Evolutionary conservation across 1,139 yeast species (phyloP).

Genomic region (Pichia sp.): DNA sequence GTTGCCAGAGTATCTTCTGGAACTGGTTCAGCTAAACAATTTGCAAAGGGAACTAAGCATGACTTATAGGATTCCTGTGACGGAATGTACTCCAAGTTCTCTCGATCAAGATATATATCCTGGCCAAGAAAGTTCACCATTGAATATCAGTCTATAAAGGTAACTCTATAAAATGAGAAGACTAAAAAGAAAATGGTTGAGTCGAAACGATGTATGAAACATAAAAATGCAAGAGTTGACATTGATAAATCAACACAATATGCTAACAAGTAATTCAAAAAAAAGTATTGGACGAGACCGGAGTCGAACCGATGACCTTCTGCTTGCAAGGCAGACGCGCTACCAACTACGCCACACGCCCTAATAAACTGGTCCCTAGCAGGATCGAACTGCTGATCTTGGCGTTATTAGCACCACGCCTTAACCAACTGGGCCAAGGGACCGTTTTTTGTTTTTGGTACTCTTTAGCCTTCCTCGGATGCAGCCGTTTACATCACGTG

Average conservation of each 20-base stretch:
- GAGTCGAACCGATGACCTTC: constrained; percentile 64
- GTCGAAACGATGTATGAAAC: not conserved
- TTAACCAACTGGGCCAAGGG: constrained; percentile 91
- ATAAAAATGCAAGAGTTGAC: not conserved
- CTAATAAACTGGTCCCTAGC: constrained; percentile 61
- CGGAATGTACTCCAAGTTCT: not conserved
- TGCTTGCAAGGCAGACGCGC: constrained; percentile 66
- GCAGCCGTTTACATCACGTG: too few species aligned
- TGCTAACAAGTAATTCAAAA: constrained; percentile 5
- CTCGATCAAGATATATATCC: constrained; percentile 8
- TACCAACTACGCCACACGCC: constrained; percentile 73
- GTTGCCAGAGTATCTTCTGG: constrained; percentile 5
- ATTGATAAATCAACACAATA: not conserved
- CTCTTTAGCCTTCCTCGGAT: too few species aligned
- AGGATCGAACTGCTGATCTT: constrained; percentile 44
- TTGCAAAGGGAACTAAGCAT: constrained; percentile 4
- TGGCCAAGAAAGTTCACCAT: constrained; percentile 7
- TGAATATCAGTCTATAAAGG: not conserved
- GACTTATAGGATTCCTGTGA: not conserved
- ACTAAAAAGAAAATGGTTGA: not conserved
- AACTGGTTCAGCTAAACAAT: constrained; percentile 10
- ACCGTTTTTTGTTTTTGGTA: constrained; percentile 35
- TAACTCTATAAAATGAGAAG: not conserved
- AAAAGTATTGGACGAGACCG: constrained; percentile 49
- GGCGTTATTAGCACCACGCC: constrained; percentile 87